Base-by-base conservation (phyloP, 768 basidiomycete genomes). In the Lactarius evosmus region DNA sequence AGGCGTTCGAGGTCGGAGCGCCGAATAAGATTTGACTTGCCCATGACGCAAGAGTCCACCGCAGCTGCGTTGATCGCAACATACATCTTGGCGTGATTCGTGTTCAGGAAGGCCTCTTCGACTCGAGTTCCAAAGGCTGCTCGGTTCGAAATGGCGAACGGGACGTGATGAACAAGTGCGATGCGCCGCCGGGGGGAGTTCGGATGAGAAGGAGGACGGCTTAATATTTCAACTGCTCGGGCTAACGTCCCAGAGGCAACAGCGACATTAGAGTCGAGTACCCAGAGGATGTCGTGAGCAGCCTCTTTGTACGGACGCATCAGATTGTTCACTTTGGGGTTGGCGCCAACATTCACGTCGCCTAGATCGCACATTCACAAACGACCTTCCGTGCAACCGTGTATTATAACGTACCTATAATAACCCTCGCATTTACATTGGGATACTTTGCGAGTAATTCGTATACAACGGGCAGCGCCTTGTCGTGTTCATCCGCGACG, bases 21-120 rank as follows among this genome's bases (percentile, higher is more conserved):
- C 51, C 93, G 87, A 75, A 95, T 98, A 55, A 99, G 72, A 73
- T 94, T 95, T 44, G 94, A 96, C 77, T 99, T 99, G 67, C 97
- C 97, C 63, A 97, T 88, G 5, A 98, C 94, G 70, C 97, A 99
- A 1, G 95, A 96, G 60, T 97, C 96, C 49, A 95, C 76, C 12
- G 90, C 92, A 52, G 90, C 77, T 0, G 89, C 83, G 76, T 96
- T 95, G 72, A 98, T 93, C 11, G 94, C 95, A 58, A 98, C 82
- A 71, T 98, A 98, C 91, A 98, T 95, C 76, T 95, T 98, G 29
- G 96, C 93, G 71, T 98, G 97, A 65, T 93, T 98, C 5, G 95
- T 96, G 74, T 98, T 98, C 62, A 99, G 77, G 74, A 96, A 99
- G 0, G 92, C 93, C 65, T 93, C 90, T 76, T 99, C 97, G 30